Percentiles rank a stretch among this genome's conserved stretches.
These are phyloP conservation scores for Metroxylon sagu DNA, from an alignment of 176 grass and related monocot genomes.

Conservation along the genomic window DNA sequence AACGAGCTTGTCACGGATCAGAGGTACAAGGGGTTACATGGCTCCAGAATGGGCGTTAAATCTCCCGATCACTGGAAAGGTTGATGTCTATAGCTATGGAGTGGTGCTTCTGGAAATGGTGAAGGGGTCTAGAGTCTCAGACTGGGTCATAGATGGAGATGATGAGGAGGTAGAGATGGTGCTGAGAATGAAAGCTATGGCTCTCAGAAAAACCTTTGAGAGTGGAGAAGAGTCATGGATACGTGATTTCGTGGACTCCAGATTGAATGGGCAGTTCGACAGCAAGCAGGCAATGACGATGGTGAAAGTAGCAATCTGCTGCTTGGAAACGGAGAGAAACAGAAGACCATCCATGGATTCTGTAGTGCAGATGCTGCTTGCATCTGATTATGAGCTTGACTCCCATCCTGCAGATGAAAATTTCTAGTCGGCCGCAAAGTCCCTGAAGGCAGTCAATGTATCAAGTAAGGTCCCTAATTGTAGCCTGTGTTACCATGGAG, in stretches of 20 bases:
- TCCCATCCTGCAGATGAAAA: no score
- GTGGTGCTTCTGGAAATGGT: conserved; percentile 26
- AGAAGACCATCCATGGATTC: conserved; percentile 14
- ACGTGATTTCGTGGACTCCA: conserved; percentile 10
- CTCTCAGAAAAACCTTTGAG: neutral
- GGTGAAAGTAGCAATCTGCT: conserved; percentile 16
- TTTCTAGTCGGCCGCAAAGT: no score
- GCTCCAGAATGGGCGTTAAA: conserved; percentile 26
- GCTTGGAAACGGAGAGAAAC: conserved; percentile 15
- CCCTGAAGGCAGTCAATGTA: no score
- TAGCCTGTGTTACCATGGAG: no score
- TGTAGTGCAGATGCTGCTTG: conserved; percentile 7
- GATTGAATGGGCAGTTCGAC: conserved; percentile 14
- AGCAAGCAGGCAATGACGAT: conserved; percentile 1
- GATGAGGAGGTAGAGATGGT: neutral
- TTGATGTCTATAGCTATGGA: conserved; percentile 28
- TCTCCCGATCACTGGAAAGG: conserved; percentile 20
- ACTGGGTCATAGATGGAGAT: conserved; percentile 13
- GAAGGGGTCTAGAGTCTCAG: conserved; percentile 17
- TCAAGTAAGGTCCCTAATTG: no score
- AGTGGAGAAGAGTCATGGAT: conserved; percentile 9
- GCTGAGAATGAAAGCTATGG: neutral
- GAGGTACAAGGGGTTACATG: conserved; percentile 27
- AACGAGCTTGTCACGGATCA: conserved; percentile 12
- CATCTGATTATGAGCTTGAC: neutral